A percentile compares a stretch with the other conserved stretches of the same genome.
These are phyloP conservation scores for Scedosporium apiospermum DNA, from an alignment of 2,329 filamentous ascomycete genomes.

Conservation along the genomic window DNA sequence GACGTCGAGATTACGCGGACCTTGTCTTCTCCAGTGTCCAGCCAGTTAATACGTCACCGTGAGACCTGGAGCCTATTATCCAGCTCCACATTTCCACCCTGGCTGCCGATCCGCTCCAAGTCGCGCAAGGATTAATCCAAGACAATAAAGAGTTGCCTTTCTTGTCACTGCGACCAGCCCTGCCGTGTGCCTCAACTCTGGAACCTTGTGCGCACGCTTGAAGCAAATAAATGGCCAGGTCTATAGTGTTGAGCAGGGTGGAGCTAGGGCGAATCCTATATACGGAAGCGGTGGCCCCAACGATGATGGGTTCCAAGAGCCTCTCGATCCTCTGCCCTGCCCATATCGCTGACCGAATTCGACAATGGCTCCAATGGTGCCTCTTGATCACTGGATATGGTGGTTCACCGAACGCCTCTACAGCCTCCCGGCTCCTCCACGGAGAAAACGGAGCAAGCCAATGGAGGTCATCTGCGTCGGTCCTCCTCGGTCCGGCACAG, in stretches of 20 bases:
- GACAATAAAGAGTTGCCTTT: background rate
- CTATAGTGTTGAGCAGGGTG: no score
- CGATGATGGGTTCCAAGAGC: background rate
- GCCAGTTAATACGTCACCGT: no score
- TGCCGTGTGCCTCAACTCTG: background rate
- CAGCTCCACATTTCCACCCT: background rate
- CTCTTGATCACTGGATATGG: background rate
- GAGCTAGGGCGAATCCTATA: no score
- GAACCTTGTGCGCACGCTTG: background rate
- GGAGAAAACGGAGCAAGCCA: slow-evolving; percentile 18
- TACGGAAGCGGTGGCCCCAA: background rate
- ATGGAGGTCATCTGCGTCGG: slow-evolving; percentile 25
- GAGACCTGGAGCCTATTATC: no score
- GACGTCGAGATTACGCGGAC: no score
- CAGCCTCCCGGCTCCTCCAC: background rate
- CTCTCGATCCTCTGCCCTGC: no score
- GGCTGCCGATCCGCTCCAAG: background rate
- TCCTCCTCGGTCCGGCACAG: slow-evolving; percentile 21
- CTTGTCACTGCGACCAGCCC: background rate
- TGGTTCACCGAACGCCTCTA: background rate
- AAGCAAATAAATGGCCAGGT: background rate
- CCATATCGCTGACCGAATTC: background rate
- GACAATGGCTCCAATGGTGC: background rate
- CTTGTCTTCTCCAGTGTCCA: no score
- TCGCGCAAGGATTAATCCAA: background rate